A percentile compares a stretch with the other conserved stretches of the same genome.
These are phyloP conservation scores for Pythium phragmitis DNA, from an alignment of 352 stramenopile species.

Conservation along the genomic window DNA sequence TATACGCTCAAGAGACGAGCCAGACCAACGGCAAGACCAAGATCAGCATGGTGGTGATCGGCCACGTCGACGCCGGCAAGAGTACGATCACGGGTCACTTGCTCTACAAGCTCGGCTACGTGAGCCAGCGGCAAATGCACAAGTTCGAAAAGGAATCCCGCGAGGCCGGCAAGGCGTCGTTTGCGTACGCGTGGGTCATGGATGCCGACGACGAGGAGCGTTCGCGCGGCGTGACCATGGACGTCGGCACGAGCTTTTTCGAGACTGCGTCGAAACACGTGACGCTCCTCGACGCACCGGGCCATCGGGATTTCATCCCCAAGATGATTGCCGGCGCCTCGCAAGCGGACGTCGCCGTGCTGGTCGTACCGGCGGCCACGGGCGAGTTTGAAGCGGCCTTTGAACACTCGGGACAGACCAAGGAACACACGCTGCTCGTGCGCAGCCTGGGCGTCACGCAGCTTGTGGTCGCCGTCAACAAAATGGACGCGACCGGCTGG, in stretches of 20 bases:
- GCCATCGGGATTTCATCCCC: constrained; percentile 96
- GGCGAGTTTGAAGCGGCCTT: constrained; percentile 97
- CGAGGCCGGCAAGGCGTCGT: constrained; percentile 93
- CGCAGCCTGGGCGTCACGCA: constrained; percentile 93
- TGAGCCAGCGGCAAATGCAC: constrained; percentile 86
- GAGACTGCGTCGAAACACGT: constrained; percentile 89
- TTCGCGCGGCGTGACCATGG: constrained; percentile 96
- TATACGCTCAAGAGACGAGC: constrained; percentile 46
- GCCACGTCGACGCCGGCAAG: constrained; percentile 98
- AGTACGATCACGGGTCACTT: constrained; percentile 97
- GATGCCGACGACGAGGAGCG: constrained; percentile 88
- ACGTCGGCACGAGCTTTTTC: constrained; percentile 94
- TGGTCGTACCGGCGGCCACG: constrained; percentile 93
- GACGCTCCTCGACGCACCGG: constrained; percentile 95
- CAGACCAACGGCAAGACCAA: constrained; percentile 54
- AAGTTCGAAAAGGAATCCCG: constrained; percentile 92
- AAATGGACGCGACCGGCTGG: constrained; percentile 94
- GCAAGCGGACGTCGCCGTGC: constrained; percentile 89
- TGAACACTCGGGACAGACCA: constrained; percentile 94
- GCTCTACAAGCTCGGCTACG: constrained; percentile 89
- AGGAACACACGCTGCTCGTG: constrained; percentile 96
- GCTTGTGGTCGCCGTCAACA: constrained; percentile 97
- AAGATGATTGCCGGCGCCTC: constrained; percentile 97
- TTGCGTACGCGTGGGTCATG: constrained; percentile 96
- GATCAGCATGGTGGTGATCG: constrained; percentile 95